A percentile compares a stretch with the other conserved stretches of the same genome.
These are phyloP conservation scores for Podaxis sp. DNA, from an alignment of 768 basidiomycete species.

Conservation along the genomic window DNA sequence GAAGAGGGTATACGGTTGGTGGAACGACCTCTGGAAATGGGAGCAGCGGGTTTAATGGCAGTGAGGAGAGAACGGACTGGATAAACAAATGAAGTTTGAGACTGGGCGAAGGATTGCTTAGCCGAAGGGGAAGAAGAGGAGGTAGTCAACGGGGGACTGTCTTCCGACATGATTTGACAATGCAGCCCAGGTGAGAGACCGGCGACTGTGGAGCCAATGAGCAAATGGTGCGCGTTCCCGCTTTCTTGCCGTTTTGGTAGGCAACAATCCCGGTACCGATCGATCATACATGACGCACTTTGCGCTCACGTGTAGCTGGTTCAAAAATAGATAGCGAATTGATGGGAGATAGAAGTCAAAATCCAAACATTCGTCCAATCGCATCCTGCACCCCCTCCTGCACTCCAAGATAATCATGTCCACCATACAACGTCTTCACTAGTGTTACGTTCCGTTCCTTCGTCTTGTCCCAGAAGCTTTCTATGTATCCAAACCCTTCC, in stretches of 20 bases:
- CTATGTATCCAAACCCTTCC: slow-evolving; percentile 56
- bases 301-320: neutral
- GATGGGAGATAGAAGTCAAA: slow-evolving; percentile 8
- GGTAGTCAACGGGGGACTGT: neutral
- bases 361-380: slow-evolving; percentile 40
- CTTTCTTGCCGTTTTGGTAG: too few relatives aligned
- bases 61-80: slow-evolving; percentile 41
- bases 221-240: too few relatives aligned
- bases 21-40: neutral
- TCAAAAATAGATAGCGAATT: neutral
- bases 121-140: slow-evolving; percentile 6
- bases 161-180: slow-evolving; percentile 1
- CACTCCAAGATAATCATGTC: slow-evolving; percentile 59
- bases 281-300: neutral
- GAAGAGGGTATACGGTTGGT: neutral
- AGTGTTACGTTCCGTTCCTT: slow-evolving; percentile 51
- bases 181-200: neutral
- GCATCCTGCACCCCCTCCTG: slow-evolving; percentile 77
- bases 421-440: slow-evolving; percentile 62
- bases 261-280: neutral
- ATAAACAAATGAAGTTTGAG: slow-evolving; percentile 34
- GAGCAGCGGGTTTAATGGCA: slow-evolving; percentile 34
- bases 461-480: slow-evolving; percentile 44
- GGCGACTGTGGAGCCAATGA: neutral
- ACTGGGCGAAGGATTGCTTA: neutral